Base-by-base conservation (phyloP, 2,329 filamentous ascomycete species). In the Monilinia polystroma region DNA sequence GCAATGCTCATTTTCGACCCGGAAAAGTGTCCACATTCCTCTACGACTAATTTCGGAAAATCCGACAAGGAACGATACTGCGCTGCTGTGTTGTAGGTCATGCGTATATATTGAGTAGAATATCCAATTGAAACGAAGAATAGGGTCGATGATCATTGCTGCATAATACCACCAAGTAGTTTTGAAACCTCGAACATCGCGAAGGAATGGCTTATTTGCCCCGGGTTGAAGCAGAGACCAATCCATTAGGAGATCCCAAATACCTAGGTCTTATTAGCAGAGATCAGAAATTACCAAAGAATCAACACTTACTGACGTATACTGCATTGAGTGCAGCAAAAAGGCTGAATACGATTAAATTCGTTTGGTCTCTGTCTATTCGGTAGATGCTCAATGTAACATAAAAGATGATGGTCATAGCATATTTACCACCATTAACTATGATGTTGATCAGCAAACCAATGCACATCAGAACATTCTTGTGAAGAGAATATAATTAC, bases 1-100 rank as follows among this genome's bases (percentile, higher is more conserved):
- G 79, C 93, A 97, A 79, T 99, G 95, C 74, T 99, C 95, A 77
- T 99, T 99, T 78, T 99, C 95, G 35, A 99, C 93, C 52, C 95
- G 91, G 77, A 99, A 90, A 4, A 98, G 82, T 0, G 90, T 89
- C 95, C 95, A 99, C 75, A 97, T 87, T 69, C 92, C 93, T 76
- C 95, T 83, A 43, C 95, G 87, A n/a, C 86, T 83, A 29, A 96
- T 87, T 77, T 99, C 95, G 11, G 89, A 86, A 3, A 97, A 80
- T 1, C 86, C 84, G 20, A 97, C 86, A 41, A 90, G 72, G 78
- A 98, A 98, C 1, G 91, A 93, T 6, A 93, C 85, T 2, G 93
- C 77, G 3, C 91, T 90, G 1, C 90, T 94, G 77, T 98, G 93
- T 74, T 97, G 93, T 0, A 89, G 79, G 73, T 96, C 84, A 69